Evolutionary conservation across 2,329 filamentous ascomycete genomes (phyloP), one percentile per base, ranked within the genome.

Genomic region (Gaeumannomyces tritici): DNA sequence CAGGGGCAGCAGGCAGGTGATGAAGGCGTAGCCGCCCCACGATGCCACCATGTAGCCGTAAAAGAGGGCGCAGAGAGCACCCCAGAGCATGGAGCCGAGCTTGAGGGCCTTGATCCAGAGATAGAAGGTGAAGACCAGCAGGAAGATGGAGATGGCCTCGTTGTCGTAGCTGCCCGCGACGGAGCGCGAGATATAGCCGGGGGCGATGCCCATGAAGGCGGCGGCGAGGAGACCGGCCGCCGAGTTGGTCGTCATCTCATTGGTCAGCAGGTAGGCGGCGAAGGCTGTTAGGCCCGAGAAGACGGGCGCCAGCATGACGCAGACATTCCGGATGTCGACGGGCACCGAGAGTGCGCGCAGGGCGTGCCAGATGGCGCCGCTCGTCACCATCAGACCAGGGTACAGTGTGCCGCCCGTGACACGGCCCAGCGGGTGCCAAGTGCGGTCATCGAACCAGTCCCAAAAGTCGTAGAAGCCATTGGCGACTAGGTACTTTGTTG

Each of bases 11-110:
- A 99, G 80, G 75, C 96, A 97, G 65, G 96, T 99, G 73, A 99
- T 99, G 84, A 99, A 99, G 71, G 96, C 95, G 76, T 99, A 99
- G 73, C 95, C 95, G 83, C 95, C 95, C 95, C 95, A 99, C 24
- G 96, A 96, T 59, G 93, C 95, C 67, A 99, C 95, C 95, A 99
- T 99, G 86, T 99, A 99, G 72, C 95, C 95, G 77, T 99, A 99
- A 79, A 96, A 98, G 62, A 99, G 83, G 56, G 95, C 95, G 69
- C 93, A 95, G 66, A 97, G 81, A 51, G 91, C 93, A 69, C 92
- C 93, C 93, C 93, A 99, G 76, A 97, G 90, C 74, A 96, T 92
- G 60, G 95, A 98, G 29, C 95, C 95, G 63, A 92, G 85, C 82
- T 99, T 99, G 69, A 99, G 83, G 26, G 95, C 91, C 83, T 98